Conservation (phyloP, 2,329 filamentous ascomycete species). For the Arthrobotrys pseudoclavata region DNA sequence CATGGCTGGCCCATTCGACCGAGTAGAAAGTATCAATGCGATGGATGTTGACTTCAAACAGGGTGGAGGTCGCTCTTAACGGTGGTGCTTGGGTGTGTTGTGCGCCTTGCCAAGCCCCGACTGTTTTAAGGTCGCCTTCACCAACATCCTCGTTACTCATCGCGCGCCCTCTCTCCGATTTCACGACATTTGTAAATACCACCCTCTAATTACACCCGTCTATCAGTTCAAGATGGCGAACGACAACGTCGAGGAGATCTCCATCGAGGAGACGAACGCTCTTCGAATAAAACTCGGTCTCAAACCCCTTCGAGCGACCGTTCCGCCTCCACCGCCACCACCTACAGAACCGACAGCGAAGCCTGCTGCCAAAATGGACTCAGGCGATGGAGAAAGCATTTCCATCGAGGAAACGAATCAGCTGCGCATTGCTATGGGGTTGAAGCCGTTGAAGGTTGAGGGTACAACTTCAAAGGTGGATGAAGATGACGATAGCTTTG, state of each 20-base stretch:
- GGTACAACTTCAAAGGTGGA: slow-evolving; percentile 19
- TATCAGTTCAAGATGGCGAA: slow-evolving; percentile 31
- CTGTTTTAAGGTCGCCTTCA: slow-evolving; percentile 14
- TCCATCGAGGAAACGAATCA: slow-evolving; percentile 95
- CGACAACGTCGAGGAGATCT: slow-evolving; percentile 66
- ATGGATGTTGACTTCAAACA: background rate
- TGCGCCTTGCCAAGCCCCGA: slow-evolving; percentile 38
- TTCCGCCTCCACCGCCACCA: slow-evolving; percentile 70
- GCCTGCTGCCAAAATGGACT: slow-evolving; percentile 65
- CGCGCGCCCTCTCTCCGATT: slow-evolving; percentile 8
- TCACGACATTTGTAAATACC: background rate
- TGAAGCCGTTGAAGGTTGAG: slow-evolving; percentile 89
- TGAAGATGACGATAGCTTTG: slow-evolving; percentile 78
- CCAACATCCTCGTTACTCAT: slow-evolving; percentile 37
- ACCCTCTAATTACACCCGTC: background rate
- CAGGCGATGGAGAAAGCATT: slow-evolving; percentile 69
- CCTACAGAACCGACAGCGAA: slow-evolving; percentile 67
- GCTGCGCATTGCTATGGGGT: slow-evolving; percentile 86
- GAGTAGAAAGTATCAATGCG: background rate
- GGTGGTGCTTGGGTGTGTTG: slow-evolving; percentile 23
- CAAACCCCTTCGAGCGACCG: slow-evolving; percentile 87
- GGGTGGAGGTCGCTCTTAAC: background rate
- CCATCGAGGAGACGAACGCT: slow-evolving; percentile 94
- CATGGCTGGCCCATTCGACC: slow-evolving; percentile 51
- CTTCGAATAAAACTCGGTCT: slow-evolving; percentile 89